Conservation (phyloP, 2,329 filamentous ascomycete genomes). For the Cladophialophora chaetospira region DNA sequence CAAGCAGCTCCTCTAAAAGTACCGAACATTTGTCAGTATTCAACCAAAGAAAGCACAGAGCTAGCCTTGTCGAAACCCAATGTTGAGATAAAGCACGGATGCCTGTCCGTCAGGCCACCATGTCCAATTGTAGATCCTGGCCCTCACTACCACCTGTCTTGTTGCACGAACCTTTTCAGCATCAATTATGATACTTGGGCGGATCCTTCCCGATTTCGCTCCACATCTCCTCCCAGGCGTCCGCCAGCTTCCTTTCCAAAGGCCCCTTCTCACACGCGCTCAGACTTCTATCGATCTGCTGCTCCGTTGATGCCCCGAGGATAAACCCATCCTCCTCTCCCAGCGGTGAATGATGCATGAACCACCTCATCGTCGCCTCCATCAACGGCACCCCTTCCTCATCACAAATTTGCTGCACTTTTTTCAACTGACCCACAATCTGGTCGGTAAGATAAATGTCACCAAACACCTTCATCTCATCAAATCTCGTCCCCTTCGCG, state of each 20-base stretch:
- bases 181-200: conserved; percentile 20
- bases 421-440: conserved; percentile 35
- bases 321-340: conserved; percentile 37
- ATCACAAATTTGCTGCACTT: conserved; percentile 33
- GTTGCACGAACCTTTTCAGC: not conserved
- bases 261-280: conserved; percentile 36
- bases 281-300: conserved; percentile 38
- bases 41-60: no score
- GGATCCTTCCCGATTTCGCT: conserved; percentile 28
- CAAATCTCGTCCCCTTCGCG: conserved; percentile 36
- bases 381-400: conserved; percentile 32
- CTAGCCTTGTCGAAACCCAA: no score
- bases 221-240: conserved; percentile 34
- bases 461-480: conserved; percentile 34
- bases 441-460: conserved; percentile 36
- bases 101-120: no score
- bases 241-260: conserved; percentile 31
- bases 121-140: no score
- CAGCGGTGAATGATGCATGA: conserved; percentile 37
- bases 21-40: no score
- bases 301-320: conserved; percentile 38
- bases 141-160: not conserved
- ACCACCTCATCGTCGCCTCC: conserved; percentile 41
- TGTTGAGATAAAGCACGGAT: no score
- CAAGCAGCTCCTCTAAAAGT: no score